Percentiles rank a stretch among this genome's conserved stretches.
phyloP scores from a whole-genome alignment of 495 filamentous ascomycete genomes.

The Letharia lupina region DNA sequence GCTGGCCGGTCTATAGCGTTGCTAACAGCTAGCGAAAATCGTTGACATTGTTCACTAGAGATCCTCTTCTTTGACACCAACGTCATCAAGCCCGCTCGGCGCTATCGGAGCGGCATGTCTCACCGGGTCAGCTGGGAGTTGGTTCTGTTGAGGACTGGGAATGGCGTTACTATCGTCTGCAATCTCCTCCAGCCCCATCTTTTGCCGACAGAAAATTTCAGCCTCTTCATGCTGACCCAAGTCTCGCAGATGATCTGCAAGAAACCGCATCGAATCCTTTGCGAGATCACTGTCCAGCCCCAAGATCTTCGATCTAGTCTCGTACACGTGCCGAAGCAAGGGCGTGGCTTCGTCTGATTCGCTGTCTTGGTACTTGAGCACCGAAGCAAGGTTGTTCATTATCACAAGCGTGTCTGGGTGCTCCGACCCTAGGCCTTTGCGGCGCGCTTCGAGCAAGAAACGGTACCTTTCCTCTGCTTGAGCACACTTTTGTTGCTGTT shows the following conservation, averaged over 20 bases:
- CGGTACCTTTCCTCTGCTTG: constrained; percentile 24
- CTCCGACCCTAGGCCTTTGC: constrained; percentile 18
- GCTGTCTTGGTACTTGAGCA: constrained; percentile 13
- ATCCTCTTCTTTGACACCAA: too few species aligned
- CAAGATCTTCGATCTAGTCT: constrained; percentile 26
- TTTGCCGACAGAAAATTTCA: not conserved
- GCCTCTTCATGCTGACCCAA: constrained; percentile 11
- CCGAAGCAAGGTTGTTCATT: constrained; percentile 17
- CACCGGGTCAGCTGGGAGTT: not conserved
- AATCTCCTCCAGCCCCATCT: not conserved
- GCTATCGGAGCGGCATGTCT: not conserved
- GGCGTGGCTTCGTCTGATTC: constrained; percentile 9
- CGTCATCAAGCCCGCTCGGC: not conserved
- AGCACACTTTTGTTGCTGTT: constrained; percentile 11
- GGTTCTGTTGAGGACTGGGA: not conserved
- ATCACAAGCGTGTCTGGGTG: constrained; percentile 22
- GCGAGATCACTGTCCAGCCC: constrained; percentile 1
- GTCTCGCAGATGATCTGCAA: constrained; percentile 9
- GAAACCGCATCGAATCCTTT: not conserved
- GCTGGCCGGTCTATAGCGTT: not conserved
- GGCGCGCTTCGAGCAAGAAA: constrained; percentile 18
- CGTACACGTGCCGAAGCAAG: constrained; percentile 23
- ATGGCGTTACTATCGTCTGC: not conserved
- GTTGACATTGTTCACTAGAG: too few species aligned
- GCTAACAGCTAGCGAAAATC: too few species aligned